These are phyloP conservation scores for Aspergillus sp. DNA, from an alignment of 2,329 filamentous ascomycete species.

Conservation along the genomic window DNA sequence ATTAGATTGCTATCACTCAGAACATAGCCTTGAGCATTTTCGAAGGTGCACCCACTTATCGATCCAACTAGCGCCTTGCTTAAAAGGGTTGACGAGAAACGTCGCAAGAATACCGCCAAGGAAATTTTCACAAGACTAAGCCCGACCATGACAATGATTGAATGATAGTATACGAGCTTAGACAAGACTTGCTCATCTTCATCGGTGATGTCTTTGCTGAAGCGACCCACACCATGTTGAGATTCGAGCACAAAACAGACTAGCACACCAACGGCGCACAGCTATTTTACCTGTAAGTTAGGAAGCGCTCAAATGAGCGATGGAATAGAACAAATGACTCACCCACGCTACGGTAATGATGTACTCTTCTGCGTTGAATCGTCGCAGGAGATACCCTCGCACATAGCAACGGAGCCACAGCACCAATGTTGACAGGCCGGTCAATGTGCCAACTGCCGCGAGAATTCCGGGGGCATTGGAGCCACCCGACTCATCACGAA, in stretches of 20 bases:
- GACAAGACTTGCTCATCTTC: conserved; percentile 38
- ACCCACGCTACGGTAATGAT: conserved; percentile 48
- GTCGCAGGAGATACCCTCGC: conserved; percentile 49
- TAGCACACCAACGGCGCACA: conserved; percentile 28
- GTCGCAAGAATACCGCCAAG: conserved; percentile 42
- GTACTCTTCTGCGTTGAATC: conserved; percentile 53
- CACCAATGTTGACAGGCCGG: conserved; percentile 39
- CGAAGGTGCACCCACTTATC: conserved; percentile 27
- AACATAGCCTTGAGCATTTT: neutral
- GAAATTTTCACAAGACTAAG: conserved; percentile 47
- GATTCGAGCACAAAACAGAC: conserved; percentile 50
- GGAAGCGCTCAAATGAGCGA: neutral
- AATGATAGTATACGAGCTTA: conserved; percentile 50
- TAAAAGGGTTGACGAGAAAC: conserved; percentile 42
- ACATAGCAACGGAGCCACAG: conserved; percentile 51
- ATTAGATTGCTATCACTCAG: neutral
- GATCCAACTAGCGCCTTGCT: conserved; percentile 36
- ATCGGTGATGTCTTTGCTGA: conserved; percentile 40
- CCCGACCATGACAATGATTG: conserved; percentile 50
- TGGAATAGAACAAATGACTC: conserved; percentile 28
- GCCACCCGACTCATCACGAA: neutral
- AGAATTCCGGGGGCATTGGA: conserved; percentile 34
- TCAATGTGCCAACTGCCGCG: conserved; percentile 43
- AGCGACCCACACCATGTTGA: conserved; percentile 51
- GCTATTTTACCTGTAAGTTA: conserved; percentile 14